These are phyloP conservation scores for Globisporangium recalcitrans DNA, from an alignment of 352 stramenopile genomes.

Conservation along the genomic window DNA sequence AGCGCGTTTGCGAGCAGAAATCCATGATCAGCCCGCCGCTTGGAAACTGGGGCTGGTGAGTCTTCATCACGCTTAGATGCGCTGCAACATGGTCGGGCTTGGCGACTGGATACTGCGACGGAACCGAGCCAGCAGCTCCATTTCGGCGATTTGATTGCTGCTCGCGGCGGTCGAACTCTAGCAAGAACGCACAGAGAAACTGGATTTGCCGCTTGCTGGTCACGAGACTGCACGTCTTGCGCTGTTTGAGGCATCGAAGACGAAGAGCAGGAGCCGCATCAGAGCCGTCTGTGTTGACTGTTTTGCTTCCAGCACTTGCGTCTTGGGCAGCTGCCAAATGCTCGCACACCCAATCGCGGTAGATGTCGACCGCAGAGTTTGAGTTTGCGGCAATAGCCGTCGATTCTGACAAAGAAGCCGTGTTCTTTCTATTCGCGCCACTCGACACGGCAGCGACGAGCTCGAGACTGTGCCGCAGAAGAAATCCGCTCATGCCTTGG, in stretches of 20 bases:
- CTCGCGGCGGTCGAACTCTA: conserved; percentile 28
- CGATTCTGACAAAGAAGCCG: neutral
- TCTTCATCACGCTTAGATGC: conserved; percentile 37
- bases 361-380: conserved; percentile 10
- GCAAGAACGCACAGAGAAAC: conserved; percentile 33
- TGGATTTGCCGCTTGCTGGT: conserved; percentile 32
- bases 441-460: conserved; percentile 18
- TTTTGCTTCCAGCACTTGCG: neutral
- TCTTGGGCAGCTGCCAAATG: conserved; percentile 17
- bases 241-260: conserved; percentile 8
- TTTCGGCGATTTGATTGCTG: neutral
- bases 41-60: conserved; percentile 22
- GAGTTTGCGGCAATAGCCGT: neutral
- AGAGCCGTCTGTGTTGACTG: neutral
- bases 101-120: neutral
- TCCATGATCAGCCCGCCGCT: conserved; percentile 27
- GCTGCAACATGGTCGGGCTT: conserved; percentile 21
- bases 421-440: neutral
- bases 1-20: conserved; percentile 28
- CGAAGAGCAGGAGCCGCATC: neutral
- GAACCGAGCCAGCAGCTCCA: neutral
- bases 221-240: conserved; percentile 14
- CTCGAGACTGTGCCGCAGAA: conserved; percentile 24
- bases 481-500: conserved; percentile 11
- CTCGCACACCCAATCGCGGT: conserved; percentile 24